Conservation (phyloP, 2,329 filamentous ascomycete species). For the Phialophora verrucosa region DNA sequence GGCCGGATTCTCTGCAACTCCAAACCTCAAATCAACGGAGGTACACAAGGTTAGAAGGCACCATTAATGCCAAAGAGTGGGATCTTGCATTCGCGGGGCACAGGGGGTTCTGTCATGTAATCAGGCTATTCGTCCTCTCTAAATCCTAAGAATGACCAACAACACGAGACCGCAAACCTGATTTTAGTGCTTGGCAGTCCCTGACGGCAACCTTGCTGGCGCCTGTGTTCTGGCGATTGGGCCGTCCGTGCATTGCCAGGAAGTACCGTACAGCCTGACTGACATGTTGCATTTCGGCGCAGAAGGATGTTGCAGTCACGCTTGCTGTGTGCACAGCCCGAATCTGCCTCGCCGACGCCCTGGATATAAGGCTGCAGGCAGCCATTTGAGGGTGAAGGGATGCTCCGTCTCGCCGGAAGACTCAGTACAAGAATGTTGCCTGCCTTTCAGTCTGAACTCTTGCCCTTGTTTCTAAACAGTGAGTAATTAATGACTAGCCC, state of each 20-base stretch:
- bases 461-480: neutral
- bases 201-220: neutral
- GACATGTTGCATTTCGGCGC: neutral
- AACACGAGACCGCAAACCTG: conserved; percentile 4
- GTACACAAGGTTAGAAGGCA: neutral
- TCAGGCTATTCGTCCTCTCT: neutral
- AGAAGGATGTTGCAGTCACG: neutral
- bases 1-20: no score
- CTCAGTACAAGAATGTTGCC: neutral
- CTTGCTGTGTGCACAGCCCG: neutral
- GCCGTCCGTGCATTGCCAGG: neutral
- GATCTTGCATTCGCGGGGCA: neutral
- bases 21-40: no score
- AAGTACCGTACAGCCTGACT: conserved; percentile 7
- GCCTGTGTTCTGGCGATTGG: neutral
- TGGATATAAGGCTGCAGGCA: neutral
- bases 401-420: neutral
- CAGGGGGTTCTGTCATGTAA: neutral
- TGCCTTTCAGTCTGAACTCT: neutral
- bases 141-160: neutral
- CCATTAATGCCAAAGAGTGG: neutral
- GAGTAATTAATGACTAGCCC: neutral
- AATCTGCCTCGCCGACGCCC: conserved; percentile 8
- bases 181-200: conserved; percentile 4
- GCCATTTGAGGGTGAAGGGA: conserved; percentile 5